Evolutionary conservation across 352 stramenopile species (phyloP).

Genomic region (Globisporangium yorkense): DNA sequence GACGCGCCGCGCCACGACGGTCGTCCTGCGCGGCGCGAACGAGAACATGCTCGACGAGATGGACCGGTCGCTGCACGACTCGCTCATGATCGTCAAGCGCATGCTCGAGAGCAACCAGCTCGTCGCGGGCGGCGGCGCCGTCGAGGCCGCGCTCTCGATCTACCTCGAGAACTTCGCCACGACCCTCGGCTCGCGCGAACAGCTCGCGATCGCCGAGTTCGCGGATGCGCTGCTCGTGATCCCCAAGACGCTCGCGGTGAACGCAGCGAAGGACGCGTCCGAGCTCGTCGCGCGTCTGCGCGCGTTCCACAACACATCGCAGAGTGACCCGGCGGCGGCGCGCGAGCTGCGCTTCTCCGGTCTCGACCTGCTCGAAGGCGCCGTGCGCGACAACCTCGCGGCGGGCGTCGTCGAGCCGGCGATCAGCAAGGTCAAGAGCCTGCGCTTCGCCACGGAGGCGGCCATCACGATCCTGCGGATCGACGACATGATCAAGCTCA

Average conservation of each 20-base stretch:
- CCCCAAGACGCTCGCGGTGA: constrained; percentile 98
- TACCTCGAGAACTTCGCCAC: constrained; percentile 98
- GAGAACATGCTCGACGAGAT: constrained; percentile 99
- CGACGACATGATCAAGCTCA: constrained; percentile 98
- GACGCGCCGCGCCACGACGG: constrained; percentile 91
- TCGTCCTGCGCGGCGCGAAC: constrained; percentile 98
- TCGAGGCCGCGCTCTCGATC: constrained; percentile 97
- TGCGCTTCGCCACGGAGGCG: constrained; percentile 98
- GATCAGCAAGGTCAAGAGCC: constrained; percentile 99
- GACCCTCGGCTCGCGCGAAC: constrained; percentile 95
- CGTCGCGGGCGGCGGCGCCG: constrained; percentile 95
- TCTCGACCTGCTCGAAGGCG: constrained; percentile 95
- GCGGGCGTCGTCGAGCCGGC: constrained; percentile 98
- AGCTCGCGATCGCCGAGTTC: constrained; percentile 99
- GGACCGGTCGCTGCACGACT: constrained; percentile 98
- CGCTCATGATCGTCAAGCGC: constrained; percentile 99
- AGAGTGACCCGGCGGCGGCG: constrained; percentile 73
- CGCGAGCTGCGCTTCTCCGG: constrained; percentile 85
- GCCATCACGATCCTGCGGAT: constrained; percentile 99
- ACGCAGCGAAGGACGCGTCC: constrained; percentile 98
- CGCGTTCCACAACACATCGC: constrained; percentile 95
- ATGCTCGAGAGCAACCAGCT: constrained; percentile 99
- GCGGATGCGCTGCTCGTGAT: constrained; percentile 73
- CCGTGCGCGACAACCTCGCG: constrained; percentile 94
- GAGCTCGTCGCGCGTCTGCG: constrained; percentile 97